Conservation (phyloP, 805 yeast species). For the Komagataella kurtzmanii region DNA sequence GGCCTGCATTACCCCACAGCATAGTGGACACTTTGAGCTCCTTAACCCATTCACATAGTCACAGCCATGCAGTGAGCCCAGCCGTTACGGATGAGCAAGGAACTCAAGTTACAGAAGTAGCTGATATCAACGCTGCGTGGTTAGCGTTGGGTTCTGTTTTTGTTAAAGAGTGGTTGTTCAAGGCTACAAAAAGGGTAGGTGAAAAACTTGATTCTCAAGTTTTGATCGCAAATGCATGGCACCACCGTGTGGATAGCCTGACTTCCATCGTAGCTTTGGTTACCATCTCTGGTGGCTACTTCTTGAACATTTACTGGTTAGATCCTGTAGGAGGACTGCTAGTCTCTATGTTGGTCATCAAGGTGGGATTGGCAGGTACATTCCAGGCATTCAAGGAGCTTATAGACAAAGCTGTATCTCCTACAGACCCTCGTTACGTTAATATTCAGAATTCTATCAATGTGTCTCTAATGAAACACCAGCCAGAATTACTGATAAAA, state of each 20-base stretch:
- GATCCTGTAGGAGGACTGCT: slow-evolving; percentile 88
- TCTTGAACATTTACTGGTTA: slow-evolving; percentile 67
- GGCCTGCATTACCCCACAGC: slow-evolving; percentile 52
- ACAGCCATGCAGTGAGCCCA: slow-evolving; percentile 23
- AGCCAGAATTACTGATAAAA: slow-evolving; percentile 17
- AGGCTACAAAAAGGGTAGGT: slow-evolving; percentile 75
- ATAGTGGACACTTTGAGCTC: slow-evolving; percentile 39
- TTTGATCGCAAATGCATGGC: slow-evolving; percentile 96
- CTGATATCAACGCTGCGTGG: slow-evolving; percentile 91
- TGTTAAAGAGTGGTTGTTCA: slow-evolving; percentile 80
- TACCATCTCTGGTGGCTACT: slow-evolving; percentile 77
- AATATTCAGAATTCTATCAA: slow-evolving; percentile 23
- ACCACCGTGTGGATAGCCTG: slow-evolving; percentile 87
- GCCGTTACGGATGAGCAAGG: slow-evolving; percentile 1
- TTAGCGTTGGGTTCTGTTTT: slow-evolving; percentile 81
- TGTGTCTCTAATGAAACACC: slow-evolving; percentile 17
- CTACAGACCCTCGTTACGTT: slow-evolving; percentile 33
- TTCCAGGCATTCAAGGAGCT: slow-evolving; percentile 60
- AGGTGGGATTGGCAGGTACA: slow-evolving; percentile 74
- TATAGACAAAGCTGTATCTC: slow-evolving; percentile 56
- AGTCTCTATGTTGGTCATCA: slow-evolving; percentile 71
- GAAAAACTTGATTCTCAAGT: slow-evolving; percentile 71
- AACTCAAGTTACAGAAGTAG: slow-evolving; percentile 15
- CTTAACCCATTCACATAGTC: slow-evolving; percentile 40
- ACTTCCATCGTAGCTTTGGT: slow-evolving; percentile 85